These are phyloP conservation scores for Ballota nigra DNA, from an alignment of 257 asterid genomes.

Conservation along the genomic window DNA sequence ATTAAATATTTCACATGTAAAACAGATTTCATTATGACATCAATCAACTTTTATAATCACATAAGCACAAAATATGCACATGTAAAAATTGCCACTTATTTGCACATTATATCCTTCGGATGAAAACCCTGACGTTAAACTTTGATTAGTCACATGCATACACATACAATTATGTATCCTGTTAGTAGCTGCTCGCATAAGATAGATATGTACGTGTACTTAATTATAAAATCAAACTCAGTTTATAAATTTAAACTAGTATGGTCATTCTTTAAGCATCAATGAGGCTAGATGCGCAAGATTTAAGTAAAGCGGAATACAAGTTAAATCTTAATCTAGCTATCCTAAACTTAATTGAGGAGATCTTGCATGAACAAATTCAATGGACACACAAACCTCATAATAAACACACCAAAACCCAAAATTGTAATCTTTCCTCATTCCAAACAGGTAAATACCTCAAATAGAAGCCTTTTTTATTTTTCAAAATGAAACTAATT, in stretches of 20 bases:
- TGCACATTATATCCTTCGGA: not conserved
- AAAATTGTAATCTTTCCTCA: slow-evolving; percentile 5
- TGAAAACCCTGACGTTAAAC: not conserved
- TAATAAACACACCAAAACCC: not conserved
- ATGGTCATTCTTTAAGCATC: not conserved
- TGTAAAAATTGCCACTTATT: not conserved
- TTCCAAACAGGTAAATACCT: not conserved
- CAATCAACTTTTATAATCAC: slow-evolving; percentile 6
- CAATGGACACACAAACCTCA: slow-evolving; percentile 7
- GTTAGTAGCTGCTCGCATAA: not conserved
- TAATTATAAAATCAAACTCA: no score
- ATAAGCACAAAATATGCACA: not conserved
- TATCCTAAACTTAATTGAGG: not conserved
- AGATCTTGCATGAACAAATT: not conserved
- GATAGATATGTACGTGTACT: not conserved
- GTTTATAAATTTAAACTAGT: no score
- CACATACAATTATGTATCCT: not conserved
- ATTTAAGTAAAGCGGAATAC: not conserved
- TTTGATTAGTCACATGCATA: not conserved
- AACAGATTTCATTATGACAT: not conserved
- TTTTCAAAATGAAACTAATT: not conserved
- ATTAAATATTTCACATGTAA: slow-evolving; percentile 6
- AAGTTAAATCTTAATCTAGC: not conserved
- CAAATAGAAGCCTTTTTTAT: not conserved
- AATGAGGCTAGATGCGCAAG: not conserved